These are phyloP conservation scores for Wickerhamomyces rabaulensis DNA, from an alignment of 805 yeast species.

Conservation along the genomic window DNA sequence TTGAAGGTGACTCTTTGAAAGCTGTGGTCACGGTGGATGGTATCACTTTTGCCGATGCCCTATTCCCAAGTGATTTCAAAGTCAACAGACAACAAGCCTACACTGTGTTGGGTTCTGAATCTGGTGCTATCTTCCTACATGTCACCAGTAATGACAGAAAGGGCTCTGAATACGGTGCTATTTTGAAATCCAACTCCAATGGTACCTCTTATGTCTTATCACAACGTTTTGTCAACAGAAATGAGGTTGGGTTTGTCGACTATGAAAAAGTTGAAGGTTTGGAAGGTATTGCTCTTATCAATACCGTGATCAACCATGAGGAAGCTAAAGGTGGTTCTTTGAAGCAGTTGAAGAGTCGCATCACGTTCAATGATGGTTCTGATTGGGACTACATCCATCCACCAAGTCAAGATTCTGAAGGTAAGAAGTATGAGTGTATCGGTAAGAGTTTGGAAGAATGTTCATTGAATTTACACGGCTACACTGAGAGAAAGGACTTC, in stretches of 20 bases:
- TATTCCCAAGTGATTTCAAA: slow-evolving; percentile 63
- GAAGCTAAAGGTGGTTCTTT: slow-evolving; percentile 37
- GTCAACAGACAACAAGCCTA: slow-evolving; percentile 67
- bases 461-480: slow-evolving; percentile 83
- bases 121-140: slow-evolving; percentile 75
- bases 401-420: slow-evolving; percentile 60
- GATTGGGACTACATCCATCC: slow-evolving; percentile 73
- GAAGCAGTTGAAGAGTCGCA: slow-evolving; percentile 62
- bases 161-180: slow-evolving; percentile 64
- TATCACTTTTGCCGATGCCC: slow-evolving; percentile 64
- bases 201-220: slow-evolving; percentile 82
- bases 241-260: slow-evolving; percentile 73
- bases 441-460: slow-evolving; percentile 52
- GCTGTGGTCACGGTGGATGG: slow-evolving; percentile 85
- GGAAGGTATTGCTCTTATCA: slow-evolving; percentile 79
- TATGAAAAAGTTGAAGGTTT: slow-evolving; percentile 77
- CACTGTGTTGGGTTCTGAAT: slow-evolving; percentile 71
- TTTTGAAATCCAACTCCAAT: slow-evolving; percentile 83
- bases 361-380: slow-evolving; percentile 89
- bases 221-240: slow-evolving; percentile 71
- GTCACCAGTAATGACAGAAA: slow-evolving; percentile 56
- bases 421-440: slow-evolving; percentile 50
- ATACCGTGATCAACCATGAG: slow-evolving; percentile 54
- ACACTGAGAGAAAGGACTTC: slow-evolving; percentile 77
- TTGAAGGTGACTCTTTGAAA: slow-evolving; percentile 45